Evolutionary conservation across 805 yeast genomes (phyloP).

Genomic region (Candida coleopterorum): DNA sequence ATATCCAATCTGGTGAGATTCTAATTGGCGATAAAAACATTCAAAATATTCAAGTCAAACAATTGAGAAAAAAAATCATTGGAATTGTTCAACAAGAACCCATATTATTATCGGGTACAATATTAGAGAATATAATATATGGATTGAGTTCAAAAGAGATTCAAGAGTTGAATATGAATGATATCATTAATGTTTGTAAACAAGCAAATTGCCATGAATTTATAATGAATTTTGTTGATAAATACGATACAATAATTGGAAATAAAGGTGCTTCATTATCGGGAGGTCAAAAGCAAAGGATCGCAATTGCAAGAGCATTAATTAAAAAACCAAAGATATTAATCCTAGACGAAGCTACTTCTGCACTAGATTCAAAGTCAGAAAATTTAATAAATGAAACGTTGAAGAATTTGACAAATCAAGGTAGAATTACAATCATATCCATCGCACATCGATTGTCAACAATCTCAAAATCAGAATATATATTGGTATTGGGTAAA

Average conservation of each 20-base stretch:
- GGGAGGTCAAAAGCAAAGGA: constrained; percentile 75
- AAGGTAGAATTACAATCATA: constrained; percentile 39
- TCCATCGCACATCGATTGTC: constrained; percentile 43
- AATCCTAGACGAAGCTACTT: constrained; percentile 66
- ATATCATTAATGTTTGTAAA: constrained; percentile 39
- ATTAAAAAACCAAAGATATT: constrained; percentile 61
- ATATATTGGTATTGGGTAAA: constrained; percentile 40
- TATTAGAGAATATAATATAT: constrained; percentile 51
- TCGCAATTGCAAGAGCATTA: constrained; percentile 72
- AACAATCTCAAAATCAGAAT: constrained; percentile 41
- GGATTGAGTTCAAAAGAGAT: constrained; percentile 41
- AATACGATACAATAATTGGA: constrained; percentile 59
- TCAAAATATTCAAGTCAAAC: constrained; percentile 42
- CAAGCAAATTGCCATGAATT: constrained; percentile 39
- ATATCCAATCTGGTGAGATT: constrained; percentile 45
- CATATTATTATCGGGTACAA: constrained; percentile 49
- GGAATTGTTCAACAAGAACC: constrained; percentile 65
- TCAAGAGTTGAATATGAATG: constrained; percentile 33
- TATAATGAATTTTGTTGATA: constrained; percentile 49
- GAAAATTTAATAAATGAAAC: constrained; percentile 44
- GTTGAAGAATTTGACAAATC: constrained; percentile 29
- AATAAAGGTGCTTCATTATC: constrained; percentile 55
- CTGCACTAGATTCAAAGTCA: constrained; percentile 54
- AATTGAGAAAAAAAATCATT: constrained; percentile 44
- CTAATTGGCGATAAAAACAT: constrained; percentile 50